phyloP scores from a whole-genome alignment of 2,329 filamentous ascomycete species.

The Cryphonectria naterciae region DNA sequence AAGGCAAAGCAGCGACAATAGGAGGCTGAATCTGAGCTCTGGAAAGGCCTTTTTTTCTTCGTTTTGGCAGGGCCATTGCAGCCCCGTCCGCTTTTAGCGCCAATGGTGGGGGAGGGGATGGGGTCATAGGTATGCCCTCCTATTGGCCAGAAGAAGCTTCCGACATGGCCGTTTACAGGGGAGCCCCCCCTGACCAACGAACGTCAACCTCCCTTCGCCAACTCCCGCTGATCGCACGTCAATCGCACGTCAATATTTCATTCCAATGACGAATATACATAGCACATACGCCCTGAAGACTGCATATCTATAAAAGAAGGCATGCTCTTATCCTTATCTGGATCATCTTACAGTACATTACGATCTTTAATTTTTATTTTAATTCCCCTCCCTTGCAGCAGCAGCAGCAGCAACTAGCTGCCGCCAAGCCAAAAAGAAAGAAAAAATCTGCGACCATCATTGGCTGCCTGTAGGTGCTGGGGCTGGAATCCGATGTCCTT shows the following conservation, averaged over 20 bases:
- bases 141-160: not conserved
- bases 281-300: not conserved
- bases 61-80: constrained; percentile 2
- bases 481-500: not conserved
- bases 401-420: not conserved
- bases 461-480: not conserved
- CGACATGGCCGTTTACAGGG: not conserved
- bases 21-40: not conserved
- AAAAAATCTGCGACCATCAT: not conserved
- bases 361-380: not conserved
- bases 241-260: not conserved
- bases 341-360: not conserved
- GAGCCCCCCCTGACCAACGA: not conserved
- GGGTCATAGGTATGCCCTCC: not conserved
- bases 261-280: constrained; percentile 2
- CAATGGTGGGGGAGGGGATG: not conserved
- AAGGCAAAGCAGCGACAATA: not conserved
- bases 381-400: too few relatives aligned
- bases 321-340: not conserved
- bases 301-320: not conserved
- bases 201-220: not conserved
- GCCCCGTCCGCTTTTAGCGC: constrained; percentile 13
- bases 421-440: too few relatives aligned
- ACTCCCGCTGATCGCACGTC: not conserved
- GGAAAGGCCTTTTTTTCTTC: too few relatives aligned